Evolutionary conservation across 2,329 filamentous ascomycete species (phyloP), one percentile per base, ranked within the genome.

Genomic region (Byssochlamys sp.): DNA sequence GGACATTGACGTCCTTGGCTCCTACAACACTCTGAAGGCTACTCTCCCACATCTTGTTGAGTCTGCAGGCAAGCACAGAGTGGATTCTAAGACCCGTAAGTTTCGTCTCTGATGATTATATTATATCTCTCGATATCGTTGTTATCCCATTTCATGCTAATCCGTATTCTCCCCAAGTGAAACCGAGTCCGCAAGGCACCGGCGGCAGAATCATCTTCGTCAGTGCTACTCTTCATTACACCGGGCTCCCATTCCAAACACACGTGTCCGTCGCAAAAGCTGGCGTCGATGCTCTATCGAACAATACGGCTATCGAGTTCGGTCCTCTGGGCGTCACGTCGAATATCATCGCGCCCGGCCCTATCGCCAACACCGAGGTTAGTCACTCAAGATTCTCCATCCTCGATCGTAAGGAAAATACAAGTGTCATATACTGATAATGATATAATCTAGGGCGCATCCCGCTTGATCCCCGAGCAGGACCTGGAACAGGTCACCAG

Each of bases 261-360:
- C 92, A 97, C 73, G 91, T 92, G n/a, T 81, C 86, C 2, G 91
- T 91, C 1, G 92, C 94, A 58, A 99, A 99, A 76, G 89, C 92
- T 0, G 89, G 87, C 14, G 85, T 99, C 10, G 92, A 99, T 73
- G 86, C 90, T 1, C 82, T 99, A 67, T 87, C 89, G 59, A 82
- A 85, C 56, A 87, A 84, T 4, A 84, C 95, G 0, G 85, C 90
- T 1, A 83, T 99, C 56, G 94, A 99, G 73, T 94, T 94, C 69
- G 92, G 92, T 0, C 94, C 94, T 0, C 82, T 84, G 50, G 94
- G 94, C 12, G 77, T 97, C 31, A 91, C 89, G 1, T 89, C 87
- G 57, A 99, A 99, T 69, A 84, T 94, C 57, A 88, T 99, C 63
- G 84, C 90, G 0, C 94, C 92, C 0, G 94, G 94, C 0, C 89